Evolutionary conservation across 176 grass and related monocot species (phyloP).

Genomic region (Triticum timopheevii): DNA sequence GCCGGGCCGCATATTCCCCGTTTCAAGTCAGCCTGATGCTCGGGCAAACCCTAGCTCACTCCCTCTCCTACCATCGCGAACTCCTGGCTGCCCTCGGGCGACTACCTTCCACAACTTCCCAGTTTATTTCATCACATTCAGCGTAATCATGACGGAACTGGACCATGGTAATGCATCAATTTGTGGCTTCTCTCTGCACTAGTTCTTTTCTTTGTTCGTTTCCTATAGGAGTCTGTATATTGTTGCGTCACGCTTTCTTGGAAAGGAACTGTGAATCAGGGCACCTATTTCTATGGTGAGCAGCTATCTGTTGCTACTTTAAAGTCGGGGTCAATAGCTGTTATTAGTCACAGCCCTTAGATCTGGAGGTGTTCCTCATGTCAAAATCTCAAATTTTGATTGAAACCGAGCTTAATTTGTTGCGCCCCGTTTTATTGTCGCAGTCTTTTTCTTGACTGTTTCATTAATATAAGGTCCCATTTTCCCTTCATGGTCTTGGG

Average conservation of each 20-base stretch:
- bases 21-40: too few relatives aligned
- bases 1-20: too few relatives aligned
- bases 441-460: background rate
- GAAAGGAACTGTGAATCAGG: background rate
- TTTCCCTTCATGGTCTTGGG: background rate
- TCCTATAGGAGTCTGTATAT: background rate
- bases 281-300: background rate
- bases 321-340: too few relatives aligned
- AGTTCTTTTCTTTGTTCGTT: background rate
- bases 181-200: background rate
- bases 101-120: background rate
- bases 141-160: background rate
- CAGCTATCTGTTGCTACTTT: too few relatives aligned
- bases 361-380: too few relatives aligned
- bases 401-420: too few relatives aligned
- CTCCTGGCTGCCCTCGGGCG: background rate
- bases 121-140: background rate
- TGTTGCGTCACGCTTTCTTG: background rate
- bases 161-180: background rate
- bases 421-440: too few relatives aligned
- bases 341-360: too few relatives aligned
- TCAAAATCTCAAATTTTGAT: too few relatives aligned
- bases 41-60: background rate
- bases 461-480: background rate
- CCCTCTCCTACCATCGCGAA: background rate